Percentiles rank a stretch among this genome's conserved stretches.
These are phyloP conservation scores for Melocanna baccifera DNA, from an alignment of 176 grass and related monocot genomes.

Conservation along the genomic window DNA sequence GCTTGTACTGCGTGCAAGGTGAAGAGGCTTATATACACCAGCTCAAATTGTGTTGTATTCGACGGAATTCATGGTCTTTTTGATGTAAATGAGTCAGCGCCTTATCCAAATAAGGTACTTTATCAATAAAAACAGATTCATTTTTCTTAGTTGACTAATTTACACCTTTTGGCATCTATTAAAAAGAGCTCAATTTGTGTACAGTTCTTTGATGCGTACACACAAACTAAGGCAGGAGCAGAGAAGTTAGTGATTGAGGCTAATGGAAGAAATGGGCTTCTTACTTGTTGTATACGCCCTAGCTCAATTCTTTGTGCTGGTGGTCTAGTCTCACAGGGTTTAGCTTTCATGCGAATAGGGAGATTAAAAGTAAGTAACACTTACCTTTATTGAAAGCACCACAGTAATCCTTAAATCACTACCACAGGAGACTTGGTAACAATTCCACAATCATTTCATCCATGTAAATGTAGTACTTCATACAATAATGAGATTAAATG, in stretches of 20 bases:
- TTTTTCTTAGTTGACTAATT: neutral
- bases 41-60: conserved; percentile 62
- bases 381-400: neutral
- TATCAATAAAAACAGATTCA: too few species aligned
- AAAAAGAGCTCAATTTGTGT: neutral
- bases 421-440: too few species aligned
- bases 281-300: conserved; percentile 64
- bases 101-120: conserved; percentile 56
- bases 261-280: conserved; percentile 42
- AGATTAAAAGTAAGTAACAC: conserved; percentile 34
- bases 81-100: conserved; percentile 50
- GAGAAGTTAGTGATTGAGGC: conserved; percentile 58
- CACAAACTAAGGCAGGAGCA: conserved; percentile 63
- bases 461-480: too few species aligned
- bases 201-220: conserved; percentile 61
- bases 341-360: conserved; percentile 28
- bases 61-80: conserved; percentile 63
- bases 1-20: conserved; percentile 56
- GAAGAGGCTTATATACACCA: conserved; percentile 64
- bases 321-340: conserved; percentile 35
- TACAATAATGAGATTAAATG: too few species aligned
- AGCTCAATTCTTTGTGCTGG: conserved; percentile 57
- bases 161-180: neutral
- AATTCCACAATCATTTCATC: too few species aligned
- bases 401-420: too few species aligned